Percentiles rank a stretch among this genome's conserved stretches.
These are phyloP conservation scores for Arthrinium phaeospermum DNA, from an alignment of 2,329 filamentous ascomycete species.

Conservation along the genomic window DNA sequence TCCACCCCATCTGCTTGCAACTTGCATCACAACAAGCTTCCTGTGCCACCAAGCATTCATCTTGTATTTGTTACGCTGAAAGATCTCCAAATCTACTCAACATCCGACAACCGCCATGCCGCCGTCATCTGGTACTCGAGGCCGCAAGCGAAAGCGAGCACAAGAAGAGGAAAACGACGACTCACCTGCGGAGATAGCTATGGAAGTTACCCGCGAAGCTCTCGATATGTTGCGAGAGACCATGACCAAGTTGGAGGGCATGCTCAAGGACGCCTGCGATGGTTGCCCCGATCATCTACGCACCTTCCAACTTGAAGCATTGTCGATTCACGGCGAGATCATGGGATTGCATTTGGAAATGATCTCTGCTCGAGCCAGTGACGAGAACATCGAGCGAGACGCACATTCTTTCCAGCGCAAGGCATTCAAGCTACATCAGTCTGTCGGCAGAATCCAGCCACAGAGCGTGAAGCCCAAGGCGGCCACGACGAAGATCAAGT, in stretches of 20 bases:
- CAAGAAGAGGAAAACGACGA: neutral
- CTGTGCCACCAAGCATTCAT: neutral
- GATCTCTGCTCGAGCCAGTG: neutral
- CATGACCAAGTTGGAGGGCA: neutral
- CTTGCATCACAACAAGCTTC: neutral
- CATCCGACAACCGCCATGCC: neutral
- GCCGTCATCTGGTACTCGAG: neutral
- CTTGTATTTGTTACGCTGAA: neutral
- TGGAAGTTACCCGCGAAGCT: neutral
- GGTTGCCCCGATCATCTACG: neutral
- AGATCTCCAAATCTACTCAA: neutral
- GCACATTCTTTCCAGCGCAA: neutral
- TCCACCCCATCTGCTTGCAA: neutral
- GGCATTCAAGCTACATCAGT: neutral
- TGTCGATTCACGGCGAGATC: neutral
- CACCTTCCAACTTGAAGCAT: neutral
- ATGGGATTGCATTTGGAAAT: neutral
- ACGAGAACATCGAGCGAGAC: neutral
- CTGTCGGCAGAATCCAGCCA: neutral
- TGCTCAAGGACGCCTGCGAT: neutral
- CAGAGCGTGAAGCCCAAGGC: neutral
- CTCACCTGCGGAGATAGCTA: neutral
- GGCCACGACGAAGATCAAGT: neutral
- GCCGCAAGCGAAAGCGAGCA: neutral
- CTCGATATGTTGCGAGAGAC: neutral